Conservation (phyloP, 2,329 filamentous ascomycete species). For the Ilyonectria robusta region DNA sequence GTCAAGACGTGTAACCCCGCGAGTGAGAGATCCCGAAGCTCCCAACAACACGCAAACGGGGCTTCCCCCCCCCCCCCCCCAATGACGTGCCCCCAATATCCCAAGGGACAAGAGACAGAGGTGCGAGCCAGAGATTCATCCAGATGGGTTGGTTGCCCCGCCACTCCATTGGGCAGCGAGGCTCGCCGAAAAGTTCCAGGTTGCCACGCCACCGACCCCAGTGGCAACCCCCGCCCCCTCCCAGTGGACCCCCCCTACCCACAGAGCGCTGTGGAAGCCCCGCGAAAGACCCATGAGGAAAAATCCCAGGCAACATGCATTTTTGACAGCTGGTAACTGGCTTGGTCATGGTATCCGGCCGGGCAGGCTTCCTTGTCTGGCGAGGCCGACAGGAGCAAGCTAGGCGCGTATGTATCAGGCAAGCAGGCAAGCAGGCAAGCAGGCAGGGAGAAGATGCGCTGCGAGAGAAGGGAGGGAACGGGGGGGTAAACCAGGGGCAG, state of each 20-base stretch:
- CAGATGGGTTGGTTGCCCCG: conserved; percentile 27
- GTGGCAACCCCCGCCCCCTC: conserved; percentile 19
- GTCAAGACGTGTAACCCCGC: background rate
- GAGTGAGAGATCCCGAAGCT: background rate
- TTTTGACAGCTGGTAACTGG: conserved; percentile 27
- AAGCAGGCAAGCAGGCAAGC: background rate
- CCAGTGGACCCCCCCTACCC: conserved; percentile 19
- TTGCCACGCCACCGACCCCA: conserved; percentile 31
- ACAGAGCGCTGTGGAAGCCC: conserved; percentile 45
- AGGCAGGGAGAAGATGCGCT: background rate
- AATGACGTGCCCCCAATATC: conserved; percentile 1
- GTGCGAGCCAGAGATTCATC: background rate
- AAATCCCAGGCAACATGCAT: conserved; percentile 32
- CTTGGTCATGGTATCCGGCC: background rate
- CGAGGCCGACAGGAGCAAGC: background rate
- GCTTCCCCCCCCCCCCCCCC: background rate
- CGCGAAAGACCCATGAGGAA: conserved; percentile 36
- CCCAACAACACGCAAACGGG: background rate
- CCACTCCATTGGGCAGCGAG: conserved; percentile 31
- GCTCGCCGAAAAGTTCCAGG: conserved; percentile 22
- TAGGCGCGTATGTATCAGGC: background rate
- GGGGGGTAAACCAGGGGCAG: conserved; percentile 12
- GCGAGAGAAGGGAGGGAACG: background rate
- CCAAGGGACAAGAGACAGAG: background rate
- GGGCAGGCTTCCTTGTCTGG: conserved; percentile 8